Base-by-base conservation (phyloP, 2,329 filamentous ascomycete genomes). In the Fusarium musae region DNA sequence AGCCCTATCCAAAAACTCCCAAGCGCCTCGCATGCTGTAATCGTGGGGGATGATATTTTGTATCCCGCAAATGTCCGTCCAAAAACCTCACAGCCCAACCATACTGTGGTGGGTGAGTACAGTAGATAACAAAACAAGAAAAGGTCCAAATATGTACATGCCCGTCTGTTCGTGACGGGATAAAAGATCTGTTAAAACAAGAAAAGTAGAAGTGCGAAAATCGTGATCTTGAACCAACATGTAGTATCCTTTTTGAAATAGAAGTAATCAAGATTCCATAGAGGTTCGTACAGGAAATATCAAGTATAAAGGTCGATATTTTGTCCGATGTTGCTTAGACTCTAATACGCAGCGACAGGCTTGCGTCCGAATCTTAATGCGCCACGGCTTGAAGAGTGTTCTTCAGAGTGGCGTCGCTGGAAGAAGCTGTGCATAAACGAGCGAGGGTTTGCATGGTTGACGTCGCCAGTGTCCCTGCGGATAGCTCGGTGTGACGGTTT, bases 391-490 rank as follows among this genome's bases (percentile, higher is more conserved):
- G 66, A 69, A 42, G 80, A 74, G 53, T 77, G 71, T 57, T 83
- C 81, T 52, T 83, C 81, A 30, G 83, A 84, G 42, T 82, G 78
- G 43, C 83, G 82, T 62, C 84, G 83, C 42, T 83, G 79, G 64
- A 85, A 83, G 58, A 86, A 75, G 56, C 82, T 81, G 57, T 81
- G 80, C 72, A 85, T 79, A 73, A 85, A 79, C 21, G 78, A 75
- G 36, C 78, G 76, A 52, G 76, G 78, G 30, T 75, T 76, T 47
- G 72, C 59, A 54, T 75, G 75, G 60, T 75, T 76, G 23, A 73
- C 66, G 37, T 74, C 64, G 21, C 70, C 53, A n/a, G 61, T 65
- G 60, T 77, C 79, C 66, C 76, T 75, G 37, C 75, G 72, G 32
- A 78, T 76, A 47, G 77, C 76, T 47, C 76, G 75, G 53, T 75